Conservation (phyloP, 2,329 filamentous ascomycete species). For the Pseudocercospora musae region DNA sequence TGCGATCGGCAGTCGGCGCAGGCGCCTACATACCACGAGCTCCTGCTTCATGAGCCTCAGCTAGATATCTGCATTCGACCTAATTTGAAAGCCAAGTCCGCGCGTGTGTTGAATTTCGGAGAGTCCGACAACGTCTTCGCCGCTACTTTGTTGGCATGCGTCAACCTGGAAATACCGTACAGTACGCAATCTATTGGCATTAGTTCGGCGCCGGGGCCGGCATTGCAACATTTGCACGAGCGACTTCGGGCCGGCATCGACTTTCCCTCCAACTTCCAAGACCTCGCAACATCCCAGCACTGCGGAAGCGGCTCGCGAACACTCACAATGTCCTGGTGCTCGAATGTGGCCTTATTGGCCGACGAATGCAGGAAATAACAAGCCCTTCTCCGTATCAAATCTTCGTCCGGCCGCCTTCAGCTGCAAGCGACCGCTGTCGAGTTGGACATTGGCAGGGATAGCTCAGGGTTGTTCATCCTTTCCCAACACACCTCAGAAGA, state of each 20-base stretch:
- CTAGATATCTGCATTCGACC: background rate
- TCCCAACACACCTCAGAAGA: background rate
- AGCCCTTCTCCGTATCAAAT: background rate
- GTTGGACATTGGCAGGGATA: background rate
- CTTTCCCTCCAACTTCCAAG: background rate
- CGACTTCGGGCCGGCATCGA: background rate
- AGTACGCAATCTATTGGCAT: conserved; percentile 2
- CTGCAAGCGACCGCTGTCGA: conserved; percentile 3
- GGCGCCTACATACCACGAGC: background rate
- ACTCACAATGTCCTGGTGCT: background rate
- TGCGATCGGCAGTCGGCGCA: background rate
- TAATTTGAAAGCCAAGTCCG: background rate
- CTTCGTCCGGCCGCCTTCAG: background rate
- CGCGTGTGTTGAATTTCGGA: background rate
- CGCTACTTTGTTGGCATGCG: background rate
- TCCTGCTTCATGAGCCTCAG: background rate
- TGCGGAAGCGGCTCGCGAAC: background rate
- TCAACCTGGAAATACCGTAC: background rate
- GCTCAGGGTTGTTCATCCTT: background rate
- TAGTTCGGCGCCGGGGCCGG: background rate
- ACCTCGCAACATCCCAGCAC: background rate
- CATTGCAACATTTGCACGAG: background rate
- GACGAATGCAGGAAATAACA: background rate
- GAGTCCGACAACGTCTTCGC: background rate
- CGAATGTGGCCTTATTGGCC: background rate